Evolutionary conservation across 371 early-diverging fungal species (phyloP), one percentile per base, ranked within the genome.

Genomic region (Coemansia sp.): DNA sequence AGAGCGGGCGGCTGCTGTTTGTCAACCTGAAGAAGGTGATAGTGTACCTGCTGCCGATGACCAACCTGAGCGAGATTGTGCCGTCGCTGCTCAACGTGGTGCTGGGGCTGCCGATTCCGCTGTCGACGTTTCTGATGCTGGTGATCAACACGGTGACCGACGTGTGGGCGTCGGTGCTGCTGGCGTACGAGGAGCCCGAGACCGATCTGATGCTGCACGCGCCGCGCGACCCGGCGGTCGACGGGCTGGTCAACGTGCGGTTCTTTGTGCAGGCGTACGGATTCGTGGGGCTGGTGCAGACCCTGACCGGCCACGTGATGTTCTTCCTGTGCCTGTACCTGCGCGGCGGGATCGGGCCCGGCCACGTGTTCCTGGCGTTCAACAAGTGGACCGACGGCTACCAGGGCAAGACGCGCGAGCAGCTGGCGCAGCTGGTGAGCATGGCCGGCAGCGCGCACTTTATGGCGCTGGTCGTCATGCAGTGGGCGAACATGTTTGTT

Each of bases 11-110:
- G 9, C 76, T 89, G 5, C 85, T 88, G 14, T 94, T 91, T 69
- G 85, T 87, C 59, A 94, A 94, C 75, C 71, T 92, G 60, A 84
- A 91, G 64, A 92, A 93, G 69, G 86, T 88, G 39, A 85, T 90
- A 67, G 68, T 87, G 5, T 93, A 93, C 68, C 63, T 91, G 41
- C 66, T 93, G 39, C 88, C 90, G 1, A 84, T 86, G 56, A 88
- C 88, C 33, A 86, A 85, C 26, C 86, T 84, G 80, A 82, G 85
- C 38, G 90, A 91, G 61, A 77, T 89, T 35, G 76, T 83, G 81
- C 86, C 90, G 20, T 86, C 90, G 5, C 54, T 92, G 48, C 74
- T 84, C 34, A 89, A 88, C 58, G 81, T 86, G 30, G 86, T 86
- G 54, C 75, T 93, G 11, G 86, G 84, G 12, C 72, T 80, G 56